Evolutionary conservation across 177 flowering plant genomes (phyloP).

Genomic region (Vitis hybrid): DNA sequence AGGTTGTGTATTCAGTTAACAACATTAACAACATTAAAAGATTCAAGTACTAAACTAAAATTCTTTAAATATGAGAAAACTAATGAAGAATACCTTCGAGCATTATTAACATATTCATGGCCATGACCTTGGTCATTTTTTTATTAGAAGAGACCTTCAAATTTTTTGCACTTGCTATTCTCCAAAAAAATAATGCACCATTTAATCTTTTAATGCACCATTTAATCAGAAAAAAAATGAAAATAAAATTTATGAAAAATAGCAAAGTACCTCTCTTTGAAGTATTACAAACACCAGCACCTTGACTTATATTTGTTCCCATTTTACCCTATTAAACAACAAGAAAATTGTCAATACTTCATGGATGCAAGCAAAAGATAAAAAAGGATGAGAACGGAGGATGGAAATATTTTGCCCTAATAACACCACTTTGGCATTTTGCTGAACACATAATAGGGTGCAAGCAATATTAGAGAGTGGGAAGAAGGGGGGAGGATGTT

Average conservation of each 20-base stretch:
- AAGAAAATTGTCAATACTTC: not conserved
- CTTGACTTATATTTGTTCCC: slow-evolving; percentile 17
- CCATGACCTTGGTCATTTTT: too few relatives aligned
- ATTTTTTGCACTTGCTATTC: too few relatives aligned
- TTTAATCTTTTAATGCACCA: not conserved
- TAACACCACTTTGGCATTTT: too few relatives aligned
- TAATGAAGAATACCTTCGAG: too few relatives aligned
- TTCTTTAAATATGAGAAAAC: too few relatives aligned
- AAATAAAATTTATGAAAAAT: not conserved
- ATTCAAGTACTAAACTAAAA: not conserved
- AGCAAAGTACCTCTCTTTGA: slow-evolving; percentile 27
- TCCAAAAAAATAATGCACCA: too few relatives aligned
- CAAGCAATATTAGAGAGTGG: too few relatives aligned
- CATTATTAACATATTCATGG: too few relatives aligned
- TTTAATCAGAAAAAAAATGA: not conserved
- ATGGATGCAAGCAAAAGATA: not conserved
- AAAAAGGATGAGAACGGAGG: not conserved
- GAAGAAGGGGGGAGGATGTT: too few relatives aligned
- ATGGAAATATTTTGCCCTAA: not conserved
- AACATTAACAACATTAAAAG: not conserved
- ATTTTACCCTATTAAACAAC: slow-evolving; percentile 33
- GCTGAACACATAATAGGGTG: too few relatives aligned
- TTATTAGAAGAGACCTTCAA: too few relatives aligned
- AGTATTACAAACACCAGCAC: slow-evolving; percentile 8
- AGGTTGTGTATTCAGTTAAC: too few relatives aligned